Percentiles rank a stretch among this genome's conserved stretches.
These are phyloP conservation scores for Cudoniella acicularis DNA, from an alignment of 495 filamentous ascomycete species.

Conservation along the genomic window DNA sequence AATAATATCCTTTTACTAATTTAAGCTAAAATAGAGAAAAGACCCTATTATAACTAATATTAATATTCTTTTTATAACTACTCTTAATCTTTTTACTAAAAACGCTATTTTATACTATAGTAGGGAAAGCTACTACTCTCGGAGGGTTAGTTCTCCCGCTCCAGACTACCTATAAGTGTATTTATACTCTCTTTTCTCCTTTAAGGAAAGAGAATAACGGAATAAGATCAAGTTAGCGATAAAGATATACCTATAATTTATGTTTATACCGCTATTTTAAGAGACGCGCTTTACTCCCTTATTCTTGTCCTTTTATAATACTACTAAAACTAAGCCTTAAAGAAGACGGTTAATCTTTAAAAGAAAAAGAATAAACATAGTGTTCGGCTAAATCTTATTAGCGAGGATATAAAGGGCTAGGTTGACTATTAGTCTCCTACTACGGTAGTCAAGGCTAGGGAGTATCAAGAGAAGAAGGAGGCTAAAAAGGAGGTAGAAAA, in stretches of 20 bases:
- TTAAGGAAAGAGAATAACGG: too few relatives aligned
- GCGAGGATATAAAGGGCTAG: background rate
- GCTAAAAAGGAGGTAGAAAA: background rate
- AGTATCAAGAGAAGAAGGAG: constrained; percentile 6
- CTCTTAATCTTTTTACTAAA: background rate
- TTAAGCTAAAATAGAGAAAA: background rate
- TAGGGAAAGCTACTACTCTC: too few relatives aligned
- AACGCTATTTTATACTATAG: background rate
- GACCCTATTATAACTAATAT: background rate
- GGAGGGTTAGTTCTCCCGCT: too few relatives aligned
- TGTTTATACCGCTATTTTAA: too few relatives aligned
- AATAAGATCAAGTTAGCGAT: too few relatives aligned
- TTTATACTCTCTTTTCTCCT: too few relatives aligned
- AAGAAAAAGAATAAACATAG: constrained; percentile 4
- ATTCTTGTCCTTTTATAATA: too few relatives aligned
- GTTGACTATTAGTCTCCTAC: background rate
- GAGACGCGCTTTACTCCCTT: too few relatives aligned
- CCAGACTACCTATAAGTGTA: too few relatives aligned
- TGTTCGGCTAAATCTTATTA: background rate
- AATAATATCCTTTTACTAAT: background rate
- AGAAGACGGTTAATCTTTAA: background rate
- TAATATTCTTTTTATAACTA: background rate
- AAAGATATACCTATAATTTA: too few relatives aligned
- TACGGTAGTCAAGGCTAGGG: background rate
- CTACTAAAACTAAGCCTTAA: background rate